Conservation (phyloP, 306 rosid species). For the Calophaca sinica region DNA sequence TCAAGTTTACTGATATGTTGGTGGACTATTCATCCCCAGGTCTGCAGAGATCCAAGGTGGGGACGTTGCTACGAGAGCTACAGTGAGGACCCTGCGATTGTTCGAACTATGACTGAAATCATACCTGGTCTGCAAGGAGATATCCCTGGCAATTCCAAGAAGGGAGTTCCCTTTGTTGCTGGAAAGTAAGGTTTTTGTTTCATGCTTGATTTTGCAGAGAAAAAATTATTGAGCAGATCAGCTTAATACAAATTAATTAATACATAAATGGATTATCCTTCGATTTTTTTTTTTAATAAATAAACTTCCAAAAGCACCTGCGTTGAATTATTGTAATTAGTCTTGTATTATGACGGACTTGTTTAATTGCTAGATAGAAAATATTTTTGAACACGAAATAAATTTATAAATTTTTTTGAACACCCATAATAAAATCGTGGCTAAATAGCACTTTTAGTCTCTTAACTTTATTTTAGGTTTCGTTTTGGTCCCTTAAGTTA, state of each 20-base stretch:
- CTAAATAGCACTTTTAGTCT: no score
- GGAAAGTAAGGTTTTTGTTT: conserved; percentile 77
- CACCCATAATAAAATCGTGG: no score
- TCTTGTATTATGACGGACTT: background rate
- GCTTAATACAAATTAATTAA: background rate
- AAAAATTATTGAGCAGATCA: background rate
- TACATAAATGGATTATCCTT: no score
- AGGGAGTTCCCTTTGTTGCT: conserved; percentile 86
- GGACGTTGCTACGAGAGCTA: conserved; percentile 99
- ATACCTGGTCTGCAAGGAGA: conserved; percentile 98
- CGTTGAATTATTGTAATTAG: no score
- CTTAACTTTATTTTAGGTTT: no score
- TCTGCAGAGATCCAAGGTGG: conserved; percentile 99
- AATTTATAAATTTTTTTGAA: conserved; percentile 6
- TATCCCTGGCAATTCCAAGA: conserved; percentile 62
- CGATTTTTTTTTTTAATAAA: no score
- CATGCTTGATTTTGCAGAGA: background rate
- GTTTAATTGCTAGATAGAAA: conserved; percentile 13
- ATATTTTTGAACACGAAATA: background rate
- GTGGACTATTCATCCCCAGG: conserved; percentile 56
- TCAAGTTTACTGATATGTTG: conserved; percentile 25
- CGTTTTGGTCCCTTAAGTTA: no score
- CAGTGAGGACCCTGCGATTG: conserved; percentile 84
- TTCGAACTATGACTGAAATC: conserved; percentile 86
- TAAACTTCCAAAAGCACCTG: background rate